phyloP scores from a whole-genome alignment of 805 yeast genomes.

The Maudiozyma turicensis region DNA sequence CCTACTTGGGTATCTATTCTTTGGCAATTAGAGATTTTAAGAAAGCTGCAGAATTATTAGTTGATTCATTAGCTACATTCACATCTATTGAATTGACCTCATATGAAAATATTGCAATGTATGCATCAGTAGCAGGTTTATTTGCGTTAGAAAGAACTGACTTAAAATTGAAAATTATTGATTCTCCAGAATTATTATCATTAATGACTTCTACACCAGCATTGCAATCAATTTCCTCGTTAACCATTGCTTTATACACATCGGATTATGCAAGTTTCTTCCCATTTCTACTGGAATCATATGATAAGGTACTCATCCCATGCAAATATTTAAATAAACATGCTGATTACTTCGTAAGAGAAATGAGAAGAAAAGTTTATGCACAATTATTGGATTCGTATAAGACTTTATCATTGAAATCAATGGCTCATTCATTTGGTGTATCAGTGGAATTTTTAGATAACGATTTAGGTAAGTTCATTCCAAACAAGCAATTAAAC shows the following conservation, averaged over 20 bases:
- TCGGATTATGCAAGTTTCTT: conserved; percentile 80
- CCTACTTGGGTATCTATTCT: conserved; percentile 76
- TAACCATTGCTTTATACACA: conserved; percentile 79
- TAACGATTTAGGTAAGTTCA: conserved; percentile 75
- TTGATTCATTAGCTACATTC: conserved; percentile 89
- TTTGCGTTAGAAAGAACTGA: conserved; percentile 75
- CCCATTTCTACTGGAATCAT: conserved; percentile 64
- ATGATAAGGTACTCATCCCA: conserved; percentile 58
- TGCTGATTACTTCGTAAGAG: conserved; percentile 77
- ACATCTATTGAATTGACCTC: conserved; percentile 85
- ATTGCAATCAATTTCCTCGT: conserved; percentile 69
- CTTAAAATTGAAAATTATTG: conserved; percentile 74
- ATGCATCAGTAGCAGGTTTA: conserved; percentile 82
- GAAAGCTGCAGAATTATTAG: conserved; percentile 76
- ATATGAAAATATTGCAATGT: conserved; percentile 83
- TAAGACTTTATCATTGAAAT: conserved; percentile 76
- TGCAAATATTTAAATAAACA: conserved; percentile 66
- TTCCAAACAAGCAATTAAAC: conserved; percentile 86
- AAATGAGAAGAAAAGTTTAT: conserved; percentile 90
- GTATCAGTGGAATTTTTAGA: conserved; percentile 84
- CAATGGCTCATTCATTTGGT: conserved; percentile 92
- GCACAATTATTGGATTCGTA: conserved; percentile 90
- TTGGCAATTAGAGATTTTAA: conserved; percentile 78
- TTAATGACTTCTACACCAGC: conserved; percentile 60
- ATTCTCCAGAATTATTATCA: conserved; percentile 86